Conservation (phyloP, 257 asterid species). For the Scutellaria barbata region DNA sequence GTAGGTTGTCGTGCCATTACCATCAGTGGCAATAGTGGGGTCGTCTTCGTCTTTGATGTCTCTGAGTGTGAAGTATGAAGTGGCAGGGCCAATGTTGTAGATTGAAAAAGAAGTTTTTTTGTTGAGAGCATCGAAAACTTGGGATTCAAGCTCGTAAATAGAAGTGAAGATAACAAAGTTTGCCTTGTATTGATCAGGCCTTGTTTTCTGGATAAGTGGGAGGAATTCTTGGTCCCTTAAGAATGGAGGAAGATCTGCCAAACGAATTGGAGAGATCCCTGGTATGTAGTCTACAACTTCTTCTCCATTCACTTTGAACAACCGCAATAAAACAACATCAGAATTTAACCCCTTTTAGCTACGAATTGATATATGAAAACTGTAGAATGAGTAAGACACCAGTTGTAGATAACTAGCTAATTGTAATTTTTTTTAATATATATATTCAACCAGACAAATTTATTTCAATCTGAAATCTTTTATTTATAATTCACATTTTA, state of each 20-base stretch:
- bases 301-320: conserved; percentile 46
- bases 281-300: conserved; percentile 54
- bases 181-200: conserved; percentile 24
- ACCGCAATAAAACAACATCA: not conserved
- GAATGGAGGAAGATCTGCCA: conserved; percentile 47
- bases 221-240: not conserved
- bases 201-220: not conserved
- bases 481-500: no score
- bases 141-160: conserved; percentile 51
- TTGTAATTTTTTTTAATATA: no score
- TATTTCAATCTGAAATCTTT: no score
- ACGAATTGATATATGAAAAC: no score
- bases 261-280: conserved; percentile 50
- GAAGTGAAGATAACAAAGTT: conserved; percentile 52
- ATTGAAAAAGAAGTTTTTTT: conserved; percentile 37
- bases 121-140: conserved; percentile 43
- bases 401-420: not conserved
- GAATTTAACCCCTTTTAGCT: no score
- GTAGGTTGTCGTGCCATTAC: not conserved
- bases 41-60: no score
- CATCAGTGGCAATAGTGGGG: not conserved
- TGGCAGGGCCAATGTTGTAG: conserved; percentile 53
- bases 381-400: not conserved
- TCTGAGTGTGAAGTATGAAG: conserved; percentile 32
- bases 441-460: no score